Evolutionary conservation across 495 filamentous ascomycete species (phyloP).

Genomic region (Trichoderma reesei): DNA sequence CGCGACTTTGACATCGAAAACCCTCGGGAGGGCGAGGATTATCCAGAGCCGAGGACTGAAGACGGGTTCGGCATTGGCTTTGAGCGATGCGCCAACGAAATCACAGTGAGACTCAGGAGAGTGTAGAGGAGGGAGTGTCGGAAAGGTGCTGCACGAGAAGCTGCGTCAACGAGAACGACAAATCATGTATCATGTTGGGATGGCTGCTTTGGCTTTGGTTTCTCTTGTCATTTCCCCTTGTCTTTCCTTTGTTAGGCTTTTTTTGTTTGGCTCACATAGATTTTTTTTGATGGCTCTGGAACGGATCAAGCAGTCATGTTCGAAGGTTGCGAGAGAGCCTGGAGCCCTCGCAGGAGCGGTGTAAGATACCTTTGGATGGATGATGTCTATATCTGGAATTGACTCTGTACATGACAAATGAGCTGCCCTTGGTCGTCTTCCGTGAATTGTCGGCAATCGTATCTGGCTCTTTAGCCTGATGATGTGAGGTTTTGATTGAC

Average conservation of each 20-base stretch:
- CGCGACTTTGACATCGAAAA: conserved; percentile 3
- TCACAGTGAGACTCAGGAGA: background rate
- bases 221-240: background rate
- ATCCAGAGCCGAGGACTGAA: background rate
- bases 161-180: background rate
- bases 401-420: background rate
- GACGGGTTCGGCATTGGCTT: conserved; percentile 4
- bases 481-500: no score
- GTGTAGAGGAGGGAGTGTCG: background rate
- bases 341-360: background rate
- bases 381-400: background rate
- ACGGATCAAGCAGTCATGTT: no score
- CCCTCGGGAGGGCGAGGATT: background rate
- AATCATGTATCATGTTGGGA: background rate
- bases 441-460: no score
- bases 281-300: background rate
- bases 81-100: conserved; percentile 5
- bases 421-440: no score
- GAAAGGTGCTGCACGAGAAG: no score
- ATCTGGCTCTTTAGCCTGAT: no score
- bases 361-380: background rate
- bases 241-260: background rate
- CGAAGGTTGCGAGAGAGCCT: background rate
- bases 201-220: no score
- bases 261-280: background rate